Conservation (phyloP, 2,329 filamentous ascomycete species). For the Aspergillus sp. region DNA sequence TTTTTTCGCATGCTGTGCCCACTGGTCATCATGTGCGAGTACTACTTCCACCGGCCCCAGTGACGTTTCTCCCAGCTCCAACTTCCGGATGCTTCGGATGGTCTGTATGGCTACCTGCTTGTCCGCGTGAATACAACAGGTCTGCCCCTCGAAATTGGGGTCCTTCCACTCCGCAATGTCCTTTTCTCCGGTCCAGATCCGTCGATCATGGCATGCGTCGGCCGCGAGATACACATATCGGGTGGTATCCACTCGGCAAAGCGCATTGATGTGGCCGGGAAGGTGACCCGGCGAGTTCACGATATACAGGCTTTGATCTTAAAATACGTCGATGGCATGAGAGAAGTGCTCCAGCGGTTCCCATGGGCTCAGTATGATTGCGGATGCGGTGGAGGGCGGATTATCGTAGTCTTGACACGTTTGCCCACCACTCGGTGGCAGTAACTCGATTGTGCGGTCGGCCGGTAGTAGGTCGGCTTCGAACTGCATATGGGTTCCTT, state of each 20-base stretch:
- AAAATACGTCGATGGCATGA: constrained; percentile 29
- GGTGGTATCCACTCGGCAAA: constrained; percentile 15
- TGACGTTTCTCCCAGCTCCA: not conserved
- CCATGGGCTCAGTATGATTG: constrained; percentile 21
- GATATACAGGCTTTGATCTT: constrained; percentile 28
- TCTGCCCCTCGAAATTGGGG: constrained; percentile 17
- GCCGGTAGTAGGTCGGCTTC: constrained; percentile 24
- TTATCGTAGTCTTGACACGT: not conserved
- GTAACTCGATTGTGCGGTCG: constrained; percentile 23
- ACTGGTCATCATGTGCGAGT: constrained; percentile 32
- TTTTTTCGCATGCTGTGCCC: constrained; percentile 10
- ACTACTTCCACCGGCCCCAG: constrained; percentile 25
- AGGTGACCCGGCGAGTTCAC: constrained; percentile 32
- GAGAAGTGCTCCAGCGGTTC: constrained; percentile 11
- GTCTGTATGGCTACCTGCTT: constrained; percentile 22
- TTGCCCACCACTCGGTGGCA: not conserved
- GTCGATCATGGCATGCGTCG: constrained; percentile 32
- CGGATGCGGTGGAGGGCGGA: constrained; percentile 4
- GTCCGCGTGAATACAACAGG: constrained; percentile 31
- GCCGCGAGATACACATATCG: constrained; percentile 29
- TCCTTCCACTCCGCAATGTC: constrained; percentile 31
- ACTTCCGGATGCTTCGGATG: constrained; percentile 21
- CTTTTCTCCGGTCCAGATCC: constrained; percentile 27
- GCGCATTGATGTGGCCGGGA: constrained; percentile 32
- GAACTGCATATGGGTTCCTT: constrained; percentile 23